A percentile compares a stretch with the other conserved stretches of the same genome.
These are phyloP conservation scores for Candida taoyuanica DNA, from an alignment of 805 yeast genomes.

Conservation along the genomic window DNA sequence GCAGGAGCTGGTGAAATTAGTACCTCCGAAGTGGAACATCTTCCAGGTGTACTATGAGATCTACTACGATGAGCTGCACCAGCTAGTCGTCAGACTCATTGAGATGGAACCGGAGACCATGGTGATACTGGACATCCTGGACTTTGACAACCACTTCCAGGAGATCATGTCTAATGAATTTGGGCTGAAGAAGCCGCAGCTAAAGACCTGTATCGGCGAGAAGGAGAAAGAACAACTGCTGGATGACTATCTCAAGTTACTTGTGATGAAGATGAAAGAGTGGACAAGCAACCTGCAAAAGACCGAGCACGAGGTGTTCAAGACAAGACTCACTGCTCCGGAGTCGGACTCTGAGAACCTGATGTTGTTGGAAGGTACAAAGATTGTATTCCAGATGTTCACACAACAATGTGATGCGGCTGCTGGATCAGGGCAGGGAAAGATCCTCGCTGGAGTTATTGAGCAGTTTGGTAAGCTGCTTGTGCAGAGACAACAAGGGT, in stretches of 20 bases:
- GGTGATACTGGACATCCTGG: constrained; percentile 65
- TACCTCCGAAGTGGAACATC: constrained; percentile 75
- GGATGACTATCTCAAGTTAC: constrained; percentile 71
- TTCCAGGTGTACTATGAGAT: constrained; percentile 54
- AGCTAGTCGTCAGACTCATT: constrained; percentile 58
- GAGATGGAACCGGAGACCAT: constrained; percentile 76
- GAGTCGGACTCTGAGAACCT: constrained; percentile 61
- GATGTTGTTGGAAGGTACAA: constrained; percentile 70
- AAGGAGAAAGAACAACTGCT: constrained; percentile 67
- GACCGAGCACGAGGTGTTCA: constrained; percentile 65
- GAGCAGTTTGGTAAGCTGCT: constrained; percentile 63
- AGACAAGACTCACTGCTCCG: constrained; percentile 66
- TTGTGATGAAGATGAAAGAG: constrained; percentile 70
- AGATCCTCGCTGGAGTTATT: constrained; percentile 73
- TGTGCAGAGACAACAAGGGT: constrained; percentile 55
- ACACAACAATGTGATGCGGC: constrained; percentile 90
- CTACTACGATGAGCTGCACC: constrained; percentile 64
- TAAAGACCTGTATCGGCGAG: constrained; percentile 60
- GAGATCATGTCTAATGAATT: constrained; percentile 47
- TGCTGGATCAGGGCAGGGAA: constrained; percentile 76
- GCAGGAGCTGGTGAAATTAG: constrained; percentile 49
- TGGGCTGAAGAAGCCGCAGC: constrained; percentile 40
- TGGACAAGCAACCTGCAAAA: constrained; percentile 72
- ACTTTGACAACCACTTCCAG: constrained; percentile 69
- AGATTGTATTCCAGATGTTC: constrained; percentile 73